Base-by-base conservation (phyloP, 1,284 basidiomycete genomes). In the Puccinia novopanici region DNA sequence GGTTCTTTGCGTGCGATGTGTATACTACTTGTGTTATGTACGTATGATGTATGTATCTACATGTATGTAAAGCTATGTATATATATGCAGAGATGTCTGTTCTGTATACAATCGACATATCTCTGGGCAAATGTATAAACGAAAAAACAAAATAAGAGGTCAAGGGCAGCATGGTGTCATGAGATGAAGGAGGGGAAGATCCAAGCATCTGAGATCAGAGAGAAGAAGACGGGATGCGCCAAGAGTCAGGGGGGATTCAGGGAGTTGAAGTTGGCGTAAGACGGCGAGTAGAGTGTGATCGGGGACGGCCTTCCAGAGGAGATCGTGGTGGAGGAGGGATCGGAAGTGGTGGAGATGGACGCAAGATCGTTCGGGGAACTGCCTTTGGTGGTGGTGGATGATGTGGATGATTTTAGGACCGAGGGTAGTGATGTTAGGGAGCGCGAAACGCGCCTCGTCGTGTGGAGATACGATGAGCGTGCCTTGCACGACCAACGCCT, bases 341-440 rank as follows among this genome's bases (percentile, higher is more conserved):
- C 40, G 45, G 15, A 52, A 50, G 22, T n/a, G 9, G 24, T 3
- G 15, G 30, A 30, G 3, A 9, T 40, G 17, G 45, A 52, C 13
- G 10, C 12, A 30, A n/a, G 67, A 13, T n/a, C 27, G 8, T 22
- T 22, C 8, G 24, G 37, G 45, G n/a, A 13, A 15, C 12, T n/a
- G 45, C 8, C 5, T n/a, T 10, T 15, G 67, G 22, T 5, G 24
- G n/a, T n/a, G 40, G 10, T 24, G 17, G 67, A 70, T 70, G 45
- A 73, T 73, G 22, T 73, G 22, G 37, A 73, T 4, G 30, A 73
- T 55, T 34, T 73, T 52, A 5, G 52, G 37, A 22, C 71, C 71
- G 12, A 73, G 54, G 13, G 48, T 55, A n/a, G 24, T 3, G 50
- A 57, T 5, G 54, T 73, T 57, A n/a, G 71, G 71, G 15, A 73